Base-by-base conservation (phyloP, 306 rosid genomes). In the Herpetospermum pedunculosum region DNA sequence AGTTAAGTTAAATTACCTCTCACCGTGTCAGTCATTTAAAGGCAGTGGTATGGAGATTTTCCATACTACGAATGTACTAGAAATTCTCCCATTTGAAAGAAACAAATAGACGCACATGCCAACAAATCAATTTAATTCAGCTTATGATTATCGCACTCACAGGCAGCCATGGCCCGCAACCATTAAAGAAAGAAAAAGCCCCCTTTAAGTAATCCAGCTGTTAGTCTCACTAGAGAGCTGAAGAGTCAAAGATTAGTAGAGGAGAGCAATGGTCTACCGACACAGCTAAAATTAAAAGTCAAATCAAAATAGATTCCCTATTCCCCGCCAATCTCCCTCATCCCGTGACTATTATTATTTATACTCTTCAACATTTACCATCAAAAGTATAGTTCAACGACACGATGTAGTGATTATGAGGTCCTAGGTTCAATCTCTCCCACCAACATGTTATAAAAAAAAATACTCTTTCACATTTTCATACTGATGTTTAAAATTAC, bases 21-120 rank as follows among this genome's bases (percentile, higher is more conserved):
- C n/a, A n/a, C n/a, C n/a, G n/a, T n/a, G n/a, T n/a, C n/a, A n/a
- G n/a, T n/a, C n/a, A n/a, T n/a, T n/a, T n/a, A n/a, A n/a, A n/a
- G n/a, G n/a, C n/a, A n/a, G n/a, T n/a, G n/a, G n/a, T n/a, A n/a
- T n/a, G n/a, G n/a, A n/a, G n/a, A n/a, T n/a, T n/a, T n/a, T n/a
- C n/a, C n/a, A n/a, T n/a, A n/a, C n/a, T n/a, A n/a, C n/a, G n/a
- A n/a, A n/a, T n/a, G n/a, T n/a, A n/a, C n/a, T n/a, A n/a, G n/a
- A n/a, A n/a, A n/a, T n/a, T n/a, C n/a, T n/a, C n/a, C n/a, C n/a
- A n/a, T n/a, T n/a, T n/a, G n/a, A n/a, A n/a, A n/a, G n/a, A n/a
- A n/a, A n/a, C 58, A 43, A 67, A 70, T 29, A 70, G 32, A 26
- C 23, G 73, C 73, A 68, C 73, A 68, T 68, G 73, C 23, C 54